These are phyloP conservation scores for Ascochyta viciae-villosae DNA, from an alignment of 2,329 filamentous ascomycete genomes.

Conservation along the genomic window DNA sequence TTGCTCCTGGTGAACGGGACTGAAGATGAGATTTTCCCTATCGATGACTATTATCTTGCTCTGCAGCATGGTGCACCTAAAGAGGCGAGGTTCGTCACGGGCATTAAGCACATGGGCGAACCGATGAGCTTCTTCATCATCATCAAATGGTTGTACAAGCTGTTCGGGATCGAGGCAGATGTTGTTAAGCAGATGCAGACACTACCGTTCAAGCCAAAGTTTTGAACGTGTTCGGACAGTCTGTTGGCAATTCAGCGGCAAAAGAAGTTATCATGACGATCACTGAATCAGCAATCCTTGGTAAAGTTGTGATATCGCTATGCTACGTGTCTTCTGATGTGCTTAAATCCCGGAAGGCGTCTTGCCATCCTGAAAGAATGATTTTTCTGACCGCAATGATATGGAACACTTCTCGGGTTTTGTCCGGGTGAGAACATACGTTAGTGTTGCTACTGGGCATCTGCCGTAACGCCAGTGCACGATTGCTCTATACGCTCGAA, in stretches of 20 bases:
- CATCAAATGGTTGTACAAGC: conserved; percentile 56
- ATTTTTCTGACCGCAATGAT: no score
- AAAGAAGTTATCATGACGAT: neutral
- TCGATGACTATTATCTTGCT: conserved; percentile 65
- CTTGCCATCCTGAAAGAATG: no score
- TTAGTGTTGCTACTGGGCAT: no score
- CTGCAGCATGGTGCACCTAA: conserved; percentile 62
- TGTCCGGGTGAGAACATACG: no score
- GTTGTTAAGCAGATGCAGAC: conserved; percentile 55
- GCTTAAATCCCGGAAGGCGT: no score
- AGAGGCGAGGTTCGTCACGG: conserved; percentile 56
- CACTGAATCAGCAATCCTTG: no score
- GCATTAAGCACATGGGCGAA: conserved; percentile 60
- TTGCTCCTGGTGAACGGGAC: conserved; percentile 65
- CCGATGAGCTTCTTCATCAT: conserved; percentile 58
- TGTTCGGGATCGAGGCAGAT: conserved; percentile 56
- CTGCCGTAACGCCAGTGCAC: neutral
- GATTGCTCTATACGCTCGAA: neutral
- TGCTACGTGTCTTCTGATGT: no score
- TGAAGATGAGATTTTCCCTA: conserved; percentile 67
- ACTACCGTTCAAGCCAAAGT: conserved; percentile 57
- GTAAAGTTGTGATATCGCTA: no score
- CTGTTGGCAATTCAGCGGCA: neutral
- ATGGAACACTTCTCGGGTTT: no score
- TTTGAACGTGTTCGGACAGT: conserved; percentile 24